Evolutionary conservation across 176 grass and related monocot genomes (phyloP).

Genomic region (Oryza punctata): DNA sequence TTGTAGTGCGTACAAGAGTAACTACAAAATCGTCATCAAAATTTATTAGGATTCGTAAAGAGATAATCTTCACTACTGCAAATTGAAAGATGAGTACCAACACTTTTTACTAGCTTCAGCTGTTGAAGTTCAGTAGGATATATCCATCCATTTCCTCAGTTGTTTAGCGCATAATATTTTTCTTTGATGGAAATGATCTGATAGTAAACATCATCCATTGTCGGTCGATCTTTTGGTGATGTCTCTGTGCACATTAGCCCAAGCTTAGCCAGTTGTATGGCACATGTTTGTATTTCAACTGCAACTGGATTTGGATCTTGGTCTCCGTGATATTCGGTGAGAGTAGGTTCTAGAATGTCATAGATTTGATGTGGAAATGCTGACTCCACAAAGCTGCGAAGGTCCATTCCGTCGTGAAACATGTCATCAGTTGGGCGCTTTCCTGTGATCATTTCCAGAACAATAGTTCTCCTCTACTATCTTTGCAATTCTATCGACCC

Average conservation of each 20-base stretch:
- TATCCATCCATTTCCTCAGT: neutral
- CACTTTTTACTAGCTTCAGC: no score
- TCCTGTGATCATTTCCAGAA: constrained; percentile 17
- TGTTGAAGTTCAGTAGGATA: no score
- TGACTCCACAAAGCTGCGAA: neutral
- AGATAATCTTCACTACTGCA: no score
- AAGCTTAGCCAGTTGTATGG: constrained; percentile 12
- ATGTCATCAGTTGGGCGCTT: constrained; percentile 10
- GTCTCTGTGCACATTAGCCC: constrained; percentile 15
- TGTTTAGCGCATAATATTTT: neutral
- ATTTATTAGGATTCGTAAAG: no score
- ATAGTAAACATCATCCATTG: constrained; percentile 4
- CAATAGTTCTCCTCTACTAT: no score
- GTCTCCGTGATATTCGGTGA: neutral
- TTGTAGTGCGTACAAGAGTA: no score
- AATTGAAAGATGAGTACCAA: no score
- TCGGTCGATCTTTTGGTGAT: constrained; percentile 6
- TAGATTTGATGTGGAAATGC: neutral
- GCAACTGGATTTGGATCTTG: neutral
- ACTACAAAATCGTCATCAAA: no score
- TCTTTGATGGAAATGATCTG: constrained; percentile 12
- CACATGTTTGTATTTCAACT: neutral
- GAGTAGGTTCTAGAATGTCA: constrained; percentile 1
- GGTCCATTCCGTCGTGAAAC: neutral
- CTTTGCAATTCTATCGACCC: no score